These are phyloP conservation scores for Candida frijolesensis DNA, from an alignment of 1,139 yeast species.

Conservation along the genomic window DNA sequence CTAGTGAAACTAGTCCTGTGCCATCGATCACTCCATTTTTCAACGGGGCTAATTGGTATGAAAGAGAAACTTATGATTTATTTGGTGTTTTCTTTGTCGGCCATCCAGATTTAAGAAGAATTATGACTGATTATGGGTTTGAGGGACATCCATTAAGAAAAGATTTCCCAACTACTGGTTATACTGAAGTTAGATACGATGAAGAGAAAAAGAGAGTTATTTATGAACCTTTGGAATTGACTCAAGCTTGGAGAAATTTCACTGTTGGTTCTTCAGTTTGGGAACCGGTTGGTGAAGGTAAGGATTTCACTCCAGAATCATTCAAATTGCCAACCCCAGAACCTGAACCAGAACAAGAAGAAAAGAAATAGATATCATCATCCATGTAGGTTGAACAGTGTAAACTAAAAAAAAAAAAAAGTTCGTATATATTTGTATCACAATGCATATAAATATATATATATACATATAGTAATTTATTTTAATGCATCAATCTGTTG, in stretches of 20 bases:
- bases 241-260: constrained; percentile 92
- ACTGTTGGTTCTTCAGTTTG: constrained; percentile 86
- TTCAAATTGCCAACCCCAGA: constrained; percentile 83
- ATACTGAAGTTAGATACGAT: constrained; percentile 87
- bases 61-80: constrained; percentile 85
- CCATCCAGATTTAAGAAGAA: constrained; percentile 88
- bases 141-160: constrained; percentile 92
- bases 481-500: constrained; percentile 39
- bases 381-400: background rate
- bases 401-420: constrained; percentile 3
- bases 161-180: constrained; percentile 92
- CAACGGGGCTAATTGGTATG: constrained; percentile 89
- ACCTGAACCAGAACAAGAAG: constrained; percentile 65
- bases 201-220: constrained; percentile 89
- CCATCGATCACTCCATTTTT: constrained; percentile 73
- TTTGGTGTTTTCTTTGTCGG: constrained; percentile 85
- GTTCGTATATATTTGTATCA: background rate
- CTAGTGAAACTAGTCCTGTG: constrained; percentile 79
- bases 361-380: constrained; percentile 22
- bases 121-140: constrained; percentile 90
- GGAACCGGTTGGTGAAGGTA: constrained; percentile 92
- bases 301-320: constrained; percentile 77
- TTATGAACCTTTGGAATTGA: constrained; percentile 85
- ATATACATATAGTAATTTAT: constrained; percentile 5
- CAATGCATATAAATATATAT: background rate